Evolutionary conservation across 2,329 filamentous ascomycete species (phyloP).

Genomic region (Beauveria sp.): DNA sequence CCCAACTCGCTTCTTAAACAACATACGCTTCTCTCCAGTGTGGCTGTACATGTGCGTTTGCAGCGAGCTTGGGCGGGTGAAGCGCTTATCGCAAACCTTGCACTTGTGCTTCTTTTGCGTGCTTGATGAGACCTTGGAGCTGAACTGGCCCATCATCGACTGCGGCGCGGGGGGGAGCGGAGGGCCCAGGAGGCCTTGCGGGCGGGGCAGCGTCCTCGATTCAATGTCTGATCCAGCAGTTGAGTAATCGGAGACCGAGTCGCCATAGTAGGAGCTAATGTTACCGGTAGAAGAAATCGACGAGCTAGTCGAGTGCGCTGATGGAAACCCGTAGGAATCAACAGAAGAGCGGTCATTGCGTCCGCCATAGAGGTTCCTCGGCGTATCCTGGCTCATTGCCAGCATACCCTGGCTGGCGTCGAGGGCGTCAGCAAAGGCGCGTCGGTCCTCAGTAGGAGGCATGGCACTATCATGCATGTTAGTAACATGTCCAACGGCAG

Average conservation of each 20-base stretch:
- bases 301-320: conserved; percentile 75
- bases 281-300: conserved; percentile 81
- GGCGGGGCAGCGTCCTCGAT: conserved; percentile 75
- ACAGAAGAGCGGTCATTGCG: conserved; percentile 61
- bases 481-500: conserved; percentile 22
- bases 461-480: conserved; percentile 25
- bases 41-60: conserved; percentile 99
- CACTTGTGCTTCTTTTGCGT: conserved; percentile 99
- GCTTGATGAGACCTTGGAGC: conserved; percentile 89
- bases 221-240: conserved; percentile 83
- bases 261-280: conserved; percentile 77
- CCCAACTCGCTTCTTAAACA: not conserved
- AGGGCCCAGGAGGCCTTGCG: conserved; percentile 54
- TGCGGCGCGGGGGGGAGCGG: conserved; percentile 75
- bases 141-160: conserved; percentile 98
- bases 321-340: conserved; percentile 88
- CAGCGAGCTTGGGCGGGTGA: conserved; percentile 86
- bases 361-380: conserved; percentile 78
- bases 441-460: conserved; percentile 44
- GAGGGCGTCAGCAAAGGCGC: conserved; percentile 79
- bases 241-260: conserved; percentile 88
- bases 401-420: conserved; percentile 94
- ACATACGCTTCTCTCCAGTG: conserved; percentile 95
- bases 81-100: conserved; percentile 97
- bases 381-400: conserved; percentile 91